Percentiles rank a stretch among this genome's conserved stretches.
phyloP scores from a whole-genome alignment of 116 monocot genomes.

The Papilionanthe hybrid region DNA sequence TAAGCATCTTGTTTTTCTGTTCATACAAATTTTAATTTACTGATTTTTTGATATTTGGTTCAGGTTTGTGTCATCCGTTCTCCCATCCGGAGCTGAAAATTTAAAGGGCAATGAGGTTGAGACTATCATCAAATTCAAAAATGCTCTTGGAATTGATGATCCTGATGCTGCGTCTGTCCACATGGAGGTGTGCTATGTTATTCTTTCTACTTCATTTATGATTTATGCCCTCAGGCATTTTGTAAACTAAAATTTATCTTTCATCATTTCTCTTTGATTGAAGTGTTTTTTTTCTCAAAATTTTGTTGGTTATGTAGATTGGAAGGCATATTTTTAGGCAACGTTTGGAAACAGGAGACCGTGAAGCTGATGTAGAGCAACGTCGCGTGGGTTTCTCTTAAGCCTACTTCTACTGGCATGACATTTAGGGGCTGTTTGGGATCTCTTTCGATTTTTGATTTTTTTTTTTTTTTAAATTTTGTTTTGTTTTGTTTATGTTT shows the following conservation, averaged over 20 bases:
- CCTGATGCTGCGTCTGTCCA: slow-evolving; percentile 89
- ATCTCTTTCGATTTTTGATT: no score
- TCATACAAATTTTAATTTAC: neutral
- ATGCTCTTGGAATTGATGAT: slow-evolving; percentile 89
- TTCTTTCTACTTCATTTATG: neutral
- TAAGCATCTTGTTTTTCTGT: neutral
- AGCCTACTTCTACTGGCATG: neutral
- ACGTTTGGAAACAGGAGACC: slow-evolving; percentile 84
- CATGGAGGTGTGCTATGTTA: slow-evolving; percentile 62
- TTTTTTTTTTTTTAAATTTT: no score
- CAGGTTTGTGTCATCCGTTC: slow-evolving; percentile 71
- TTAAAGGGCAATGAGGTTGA: slow-evolving; percentile 89
- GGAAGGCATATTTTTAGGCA: slow-evolving; percentile 84
- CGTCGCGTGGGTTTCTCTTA: slow-evolving; percentile 43
- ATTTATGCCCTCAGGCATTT: neutral
- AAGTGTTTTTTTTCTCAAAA: neutral
- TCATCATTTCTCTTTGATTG: neutral
- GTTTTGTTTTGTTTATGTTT: no score
- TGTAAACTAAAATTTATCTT: neutral
- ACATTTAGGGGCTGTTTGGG: neutral
- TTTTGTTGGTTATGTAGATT: slow-evolving; percentile 40
- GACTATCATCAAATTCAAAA: slow-evolving; percentile 80
- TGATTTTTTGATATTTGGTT: neutral
- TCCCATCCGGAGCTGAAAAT: slow-evolving; percentile 77
- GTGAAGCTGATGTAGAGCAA: slow-evolving; percentile 75